Conservation (phyloP, 129 eudicot genomes). For the Apium graveolens region DNA sequence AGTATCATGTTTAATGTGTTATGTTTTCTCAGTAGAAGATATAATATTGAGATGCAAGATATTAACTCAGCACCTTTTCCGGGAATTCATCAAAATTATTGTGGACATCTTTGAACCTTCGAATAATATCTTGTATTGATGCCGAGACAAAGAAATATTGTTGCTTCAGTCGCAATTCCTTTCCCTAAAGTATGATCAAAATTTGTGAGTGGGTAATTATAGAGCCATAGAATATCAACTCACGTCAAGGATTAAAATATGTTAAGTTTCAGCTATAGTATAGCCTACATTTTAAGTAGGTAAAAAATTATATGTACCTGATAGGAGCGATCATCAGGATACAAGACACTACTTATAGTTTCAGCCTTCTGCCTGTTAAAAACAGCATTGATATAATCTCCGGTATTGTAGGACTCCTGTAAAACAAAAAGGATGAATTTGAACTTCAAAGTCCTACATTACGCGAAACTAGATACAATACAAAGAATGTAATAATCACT, state of each 20-base stretch:
- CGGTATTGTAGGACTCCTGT: slow-evolving; percentile 61
- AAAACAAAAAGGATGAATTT: slow-evolving; percentile 1
- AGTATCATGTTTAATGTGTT: no score
- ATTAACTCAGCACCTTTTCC: slow-evolving; percentile 28
- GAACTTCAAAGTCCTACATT: slow-evolving; percentile 1
- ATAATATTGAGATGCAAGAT: not conserved
- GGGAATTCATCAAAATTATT: slow-evolving; percentile 42
- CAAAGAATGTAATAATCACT: not conserved
- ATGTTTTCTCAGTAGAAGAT: not conserved
- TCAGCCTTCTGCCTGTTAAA: slow-evolving; percentile 57
- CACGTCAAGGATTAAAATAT: not conserved
- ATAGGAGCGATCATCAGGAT: slow-evolving; percentile 61
- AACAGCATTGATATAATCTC: slow-evolving; percentile 51
- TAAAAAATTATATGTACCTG: slow-evolving; percentile 25
- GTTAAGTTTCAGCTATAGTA: not conserved
- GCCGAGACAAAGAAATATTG: slow-evolving; percentile 60
- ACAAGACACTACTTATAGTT: slow-evolving; percentile 52
- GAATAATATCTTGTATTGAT: slow-evolving; percentile 47
- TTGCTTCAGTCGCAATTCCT: slow-evolving; percentile 52
- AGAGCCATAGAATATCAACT: not conserved
- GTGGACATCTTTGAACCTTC: slow-evolving; percentile 52
- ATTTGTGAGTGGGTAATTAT: not conserved
- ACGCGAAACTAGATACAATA: not conserved
- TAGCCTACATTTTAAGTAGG: not conserved
- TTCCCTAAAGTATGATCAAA: slow-evolving; percentile 33